A percentile compares a stretch with the other conserved stretches of the same genome.
Evolutionary conservation across 2,329 filamentous ascomycete genomes (phyloP).

Genomic region (Aureobasidium melanogenum): DNA sequence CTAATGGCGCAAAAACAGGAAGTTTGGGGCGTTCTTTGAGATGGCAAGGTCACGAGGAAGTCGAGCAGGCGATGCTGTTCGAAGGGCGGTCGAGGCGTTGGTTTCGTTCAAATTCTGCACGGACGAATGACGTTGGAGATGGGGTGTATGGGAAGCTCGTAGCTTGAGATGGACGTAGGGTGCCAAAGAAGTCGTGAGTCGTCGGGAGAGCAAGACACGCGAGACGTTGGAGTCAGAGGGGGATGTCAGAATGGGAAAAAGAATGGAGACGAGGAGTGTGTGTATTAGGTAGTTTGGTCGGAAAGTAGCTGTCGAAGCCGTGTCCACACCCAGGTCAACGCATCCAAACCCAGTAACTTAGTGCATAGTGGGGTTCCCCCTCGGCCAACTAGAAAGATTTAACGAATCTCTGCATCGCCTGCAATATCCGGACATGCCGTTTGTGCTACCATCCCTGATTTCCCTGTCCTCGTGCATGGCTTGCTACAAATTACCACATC

Average conservation of each 20-base stretch:
- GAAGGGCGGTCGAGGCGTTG: slow-evolving; percentile 2
- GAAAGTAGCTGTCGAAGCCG: background rate
- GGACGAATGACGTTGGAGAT: slow-evolving; percentile 1
- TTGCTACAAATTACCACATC: background rate
- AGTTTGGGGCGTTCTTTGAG: background rate
- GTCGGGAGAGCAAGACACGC: background rate
- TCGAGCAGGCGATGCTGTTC: background rate
- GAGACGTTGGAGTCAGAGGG: background rate
- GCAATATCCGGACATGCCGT: background rate
- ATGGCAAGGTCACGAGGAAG: slow-evolving; percentile 3
- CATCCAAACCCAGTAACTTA: background rate
- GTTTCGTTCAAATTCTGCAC: slow-evolving; percentile 10
- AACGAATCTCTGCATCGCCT: background rate
- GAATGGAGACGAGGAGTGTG: background rate
- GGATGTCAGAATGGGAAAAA: background rate
- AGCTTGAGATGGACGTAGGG: background rate
- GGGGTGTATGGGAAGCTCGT: background rate
- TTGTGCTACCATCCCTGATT: background rate
- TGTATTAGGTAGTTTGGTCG: background rate
- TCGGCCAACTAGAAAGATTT: slow-evolving; percentile 10
- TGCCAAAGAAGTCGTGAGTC: background rate
- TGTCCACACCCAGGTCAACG: background rate
- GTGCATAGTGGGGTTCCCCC: slow-evolving; percentile 1
- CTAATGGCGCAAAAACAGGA: background rate
- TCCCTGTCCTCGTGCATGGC: background rate